These are phyloP conservation scores for Beauveria brongniartii DNA, from an alignment of 2,329 filamentous ascomycete genomes.

Conservation along the genomic window DNA sequence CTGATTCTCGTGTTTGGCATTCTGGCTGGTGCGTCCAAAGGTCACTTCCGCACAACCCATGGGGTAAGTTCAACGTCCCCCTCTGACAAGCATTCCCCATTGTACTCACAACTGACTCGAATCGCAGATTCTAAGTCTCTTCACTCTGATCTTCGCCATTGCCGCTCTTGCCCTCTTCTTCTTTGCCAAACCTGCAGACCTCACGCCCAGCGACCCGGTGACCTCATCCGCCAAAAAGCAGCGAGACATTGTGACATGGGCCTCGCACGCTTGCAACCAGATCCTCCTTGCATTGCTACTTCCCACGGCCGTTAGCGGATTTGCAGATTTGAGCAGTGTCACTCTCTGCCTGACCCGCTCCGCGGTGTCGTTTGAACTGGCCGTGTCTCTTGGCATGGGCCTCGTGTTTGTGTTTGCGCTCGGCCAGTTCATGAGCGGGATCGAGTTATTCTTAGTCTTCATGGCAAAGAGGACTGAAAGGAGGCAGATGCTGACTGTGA, in stretches of 20 bases:
- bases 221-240: neutral
- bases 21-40: constrained; percentile 16
- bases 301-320: constrained; percentile 19
- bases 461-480: neutral
- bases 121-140: constrained; percentile 20
- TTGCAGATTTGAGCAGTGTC: constrained; percentile 21
- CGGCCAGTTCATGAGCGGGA: constrained; percentile 16
- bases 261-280: constrained; percentile 18
- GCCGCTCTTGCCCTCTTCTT: constrained; percentile 18
- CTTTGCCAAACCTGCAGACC: constrained; percentile 15
- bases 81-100: fast-evolving
- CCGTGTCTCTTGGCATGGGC: constrained; percentile 18
- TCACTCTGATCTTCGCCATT: constrained; percentile 20
- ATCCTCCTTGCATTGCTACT: constrained; percentile 19
- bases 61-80: constrained; percentile 17
- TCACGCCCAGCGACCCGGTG: neutral
- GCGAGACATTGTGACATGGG: neutral
- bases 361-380: constrained; percentile 20
- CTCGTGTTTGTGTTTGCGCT: constrained; percentile 18
- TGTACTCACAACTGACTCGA: neutral
- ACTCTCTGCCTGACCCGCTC: constrained; percentile 20
- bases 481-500: neutral
- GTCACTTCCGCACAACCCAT: constrained; percentile 23
- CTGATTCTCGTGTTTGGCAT: constrained; percentile 21
- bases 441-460: constrained; percentile 16